Conservation (phyloP, 192 early-diverging fungal species). For the Podila clonocystis region DNA sequence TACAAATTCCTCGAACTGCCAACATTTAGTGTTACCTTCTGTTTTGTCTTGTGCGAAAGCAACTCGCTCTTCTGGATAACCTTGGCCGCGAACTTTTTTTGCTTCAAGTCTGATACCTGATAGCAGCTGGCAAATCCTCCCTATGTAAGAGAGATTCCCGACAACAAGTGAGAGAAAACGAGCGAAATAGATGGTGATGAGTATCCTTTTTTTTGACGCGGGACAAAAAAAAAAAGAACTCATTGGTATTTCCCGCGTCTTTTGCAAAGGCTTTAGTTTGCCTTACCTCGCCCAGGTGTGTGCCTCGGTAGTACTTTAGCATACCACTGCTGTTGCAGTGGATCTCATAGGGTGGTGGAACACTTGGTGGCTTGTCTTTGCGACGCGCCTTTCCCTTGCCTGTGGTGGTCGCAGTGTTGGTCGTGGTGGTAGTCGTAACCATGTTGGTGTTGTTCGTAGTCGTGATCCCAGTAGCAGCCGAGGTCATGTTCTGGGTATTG, state of each 20-base stretch:
- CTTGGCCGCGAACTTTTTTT: constrained; percentile 71
- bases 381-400: constrained; percentile 36
- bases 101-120: constrained; percentile 64
- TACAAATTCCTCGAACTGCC: too few species aligned
- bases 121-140: constrained; percentile 93
- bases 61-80: constrained; percentile 59
- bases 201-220: not conserved
- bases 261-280: constrained; percentile 57
- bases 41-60: constrained; percentile 52
- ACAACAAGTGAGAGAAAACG: too few species aligned
- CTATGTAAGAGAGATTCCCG: constrained; percentile 53
- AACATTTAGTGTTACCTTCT: constrained; percentile 40
- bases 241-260: not conserved
- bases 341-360: constrained; percentile 56
- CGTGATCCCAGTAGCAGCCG: constrained; percentile 13
- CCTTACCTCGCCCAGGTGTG: constrained; percentile 67
- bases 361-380: constrained; percentile 49
- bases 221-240: too few species aligned
- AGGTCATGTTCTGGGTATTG: constrained; percentile 11
- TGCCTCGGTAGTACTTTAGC: constrained; percentile 46
- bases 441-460: constrained; percentile 12
- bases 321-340: constrained; percentile 36
- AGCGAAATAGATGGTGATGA: not conserved
- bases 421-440: constrained; percentile 6
- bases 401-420: constrained; percentile 16